phyloP scores from a whole-genome alignment of 495 filamentous ascomycete species.

The Xylaria palmicola region DNA sequence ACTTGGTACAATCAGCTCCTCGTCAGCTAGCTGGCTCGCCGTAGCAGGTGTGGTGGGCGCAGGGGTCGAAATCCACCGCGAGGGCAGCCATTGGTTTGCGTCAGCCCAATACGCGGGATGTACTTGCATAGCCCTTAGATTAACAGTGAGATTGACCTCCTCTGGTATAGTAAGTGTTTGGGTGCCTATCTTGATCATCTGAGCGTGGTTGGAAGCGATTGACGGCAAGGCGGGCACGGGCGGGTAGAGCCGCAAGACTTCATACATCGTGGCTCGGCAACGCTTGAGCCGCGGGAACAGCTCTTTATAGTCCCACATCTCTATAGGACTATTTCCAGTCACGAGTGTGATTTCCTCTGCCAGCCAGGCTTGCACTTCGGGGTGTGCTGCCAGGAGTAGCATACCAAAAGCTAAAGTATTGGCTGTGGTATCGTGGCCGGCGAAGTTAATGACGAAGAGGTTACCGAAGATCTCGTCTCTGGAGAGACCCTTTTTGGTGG shows the following conservation, averaged over 20 bases:
- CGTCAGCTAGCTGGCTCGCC: conserved; percentile 13
- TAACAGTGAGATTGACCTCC: conserved; percentile 35
- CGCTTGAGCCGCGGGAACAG: conserved; percentile 6
- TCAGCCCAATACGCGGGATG: conserved; percentile 45
- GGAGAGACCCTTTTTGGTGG: conserved; percentile 23
- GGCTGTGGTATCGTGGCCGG: conserved; percentile 53
- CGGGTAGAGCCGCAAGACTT: conserved; percentile 44
- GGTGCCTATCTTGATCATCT: conserved; percentile 26
- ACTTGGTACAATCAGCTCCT: conserved; percentile 25
- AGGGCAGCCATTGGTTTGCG: conserved; percentile 26
- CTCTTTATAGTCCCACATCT: conserved; percentile 37
- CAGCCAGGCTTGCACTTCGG: conserved; percentile 42
- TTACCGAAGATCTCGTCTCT: conserved; percentile 49
- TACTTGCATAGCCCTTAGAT: conserved; percentile 39
- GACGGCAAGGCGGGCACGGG: conserved; percentile 40
- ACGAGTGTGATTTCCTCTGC: conserved; percentile 47
- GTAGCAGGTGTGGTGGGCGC: conserved; percentile 9
- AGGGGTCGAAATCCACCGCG: conserved; percentile 20
- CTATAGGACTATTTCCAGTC: conserved; percentile 21
- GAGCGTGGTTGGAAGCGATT: conserved; percentile 25
- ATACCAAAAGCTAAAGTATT: conserved; percentile 44
- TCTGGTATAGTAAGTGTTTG: conserved; percentile 34
- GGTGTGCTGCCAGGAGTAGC: conserved; percentile 40
- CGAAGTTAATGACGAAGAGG: conserved; percentile 49
- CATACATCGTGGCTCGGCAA: conserved; percentile 26